A percentile compares a stretch with the other conserved stretches of the same genome.
These are phyloP conservation scores for Sorghum bicolor DNA, from an alignment of 176 grass and related monocot genomes.

Conservation along the genomic window DNA sequence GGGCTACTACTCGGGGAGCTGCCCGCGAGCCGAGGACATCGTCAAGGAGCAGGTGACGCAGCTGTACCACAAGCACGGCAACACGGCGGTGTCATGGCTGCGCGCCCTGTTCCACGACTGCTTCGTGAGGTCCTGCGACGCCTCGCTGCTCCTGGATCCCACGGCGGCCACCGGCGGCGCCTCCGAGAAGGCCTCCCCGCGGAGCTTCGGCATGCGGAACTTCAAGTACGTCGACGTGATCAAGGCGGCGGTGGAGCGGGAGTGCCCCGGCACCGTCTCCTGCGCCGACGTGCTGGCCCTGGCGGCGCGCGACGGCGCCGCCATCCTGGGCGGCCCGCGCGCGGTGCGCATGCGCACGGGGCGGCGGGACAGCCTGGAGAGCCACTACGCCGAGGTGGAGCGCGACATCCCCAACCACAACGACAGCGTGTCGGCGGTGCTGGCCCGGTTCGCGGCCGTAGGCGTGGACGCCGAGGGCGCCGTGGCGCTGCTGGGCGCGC, in stretches of 20 bases:
- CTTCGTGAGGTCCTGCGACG: slow-evolving; percentile 47
- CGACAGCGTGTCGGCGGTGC: not conserved
- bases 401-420: slow-evolving; percentile 42
- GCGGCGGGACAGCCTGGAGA: slow-evolving; percentile 20
- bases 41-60: slow-evolving; percentile 35
- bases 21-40: slow-evolving; percentile 37
- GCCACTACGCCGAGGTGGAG: not conserved
- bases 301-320: not conserved
- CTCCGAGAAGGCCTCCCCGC: slow-evolving; percentile 30
- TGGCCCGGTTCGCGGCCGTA: slow-evolving; percentile 32
- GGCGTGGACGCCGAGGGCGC: slow-evolving; percentile 27
- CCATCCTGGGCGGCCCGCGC: slow-evolving; percentile 26
- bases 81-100: slow-evolving; percentile 51
- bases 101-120: slow-evolving; percentile 56
- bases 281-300: slow-evolving; percentile 20
- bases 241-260: slow-evolving; percentile 36
- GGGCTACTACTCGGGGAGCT: slow-evolving; percentile 23
- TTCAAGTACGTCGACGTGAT: slow-evolving; percentile 49
- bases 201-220: slow-evolving; percentile 55
- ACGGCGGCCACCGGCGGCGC: not conserved
- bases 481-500: slow-evolving; percentile 52
- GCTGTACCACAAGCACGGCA: slow-evolving; percentile 50
- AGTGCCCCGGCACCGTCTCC: slow-evolving; percentile 28
- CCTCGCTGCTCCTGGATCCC: slow-evolving; percentile 33
- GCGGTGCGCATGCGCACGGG: slow-evolving; percentile 31